A percentile compares a stretch with the other conserved stretches of the same genome.
Conservation (phyloP, 1,139 yeast genomes). For the Blastobotrys malaysiensis region DNA sequence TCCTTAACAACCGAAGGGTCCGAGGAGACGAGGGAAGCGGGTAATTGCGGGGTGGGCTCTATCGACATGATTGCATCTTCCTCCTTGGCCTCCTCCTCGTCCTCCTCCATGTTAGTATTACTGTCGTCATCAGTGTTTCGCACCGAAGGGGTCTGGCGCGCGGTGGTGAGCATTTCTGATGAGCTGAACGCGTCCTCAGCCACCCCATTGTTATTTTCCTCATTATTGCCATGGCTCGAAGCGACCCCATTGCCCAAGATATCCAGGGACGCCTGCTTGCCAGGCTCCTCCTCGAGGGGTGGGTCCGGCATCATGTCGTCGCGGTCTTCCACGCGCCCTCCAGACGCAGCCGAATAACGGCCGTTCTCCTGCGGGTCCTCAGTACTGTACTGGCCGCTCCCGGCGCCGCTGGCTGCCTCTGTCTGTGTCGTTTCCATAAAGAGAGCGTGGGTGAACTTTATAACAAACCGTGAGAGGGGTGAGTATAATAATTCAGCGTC, state of each 20-base stretch:
- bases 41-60: neutral
- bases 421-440: neutral
- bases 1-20: slow-evolving; percentile 13
- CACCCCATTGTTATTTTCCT: neutral
- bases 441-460: neutral
- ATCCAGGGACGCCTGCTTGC: neutral
- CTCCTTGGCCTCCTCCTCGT: neutral
- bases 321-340: too few species aligned
- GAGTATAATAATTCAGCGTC: neutral
- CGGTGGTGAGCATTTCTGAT: neutral
- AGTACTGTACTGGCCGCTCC: neutral
- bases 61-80: neutral
- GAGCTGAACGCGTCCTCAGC: neutral
- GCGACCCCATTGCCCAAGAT: too few species aligned
- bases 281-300: neutral
- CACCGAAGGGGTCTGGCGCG: neutral
- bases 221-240: too few species aligned
- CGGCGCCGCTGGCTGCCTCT: neutral
- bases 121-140: neutral
- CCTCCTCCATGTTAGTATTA: neutral
- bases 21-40: neutral
- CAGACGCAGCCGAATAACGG: neutral
- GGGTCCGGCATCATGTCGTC: too few species aligned
- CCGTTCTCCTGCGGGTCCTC: neutral
- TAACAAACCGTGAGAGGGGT: too few species aligned